Percentiles rank a stretch among this genome's conserved stretches.
Evolutionary conservation across 495 filamentous ascomycete species (phyloP).

Genomic region (Annulohypoxylon moriforme): DNA sequence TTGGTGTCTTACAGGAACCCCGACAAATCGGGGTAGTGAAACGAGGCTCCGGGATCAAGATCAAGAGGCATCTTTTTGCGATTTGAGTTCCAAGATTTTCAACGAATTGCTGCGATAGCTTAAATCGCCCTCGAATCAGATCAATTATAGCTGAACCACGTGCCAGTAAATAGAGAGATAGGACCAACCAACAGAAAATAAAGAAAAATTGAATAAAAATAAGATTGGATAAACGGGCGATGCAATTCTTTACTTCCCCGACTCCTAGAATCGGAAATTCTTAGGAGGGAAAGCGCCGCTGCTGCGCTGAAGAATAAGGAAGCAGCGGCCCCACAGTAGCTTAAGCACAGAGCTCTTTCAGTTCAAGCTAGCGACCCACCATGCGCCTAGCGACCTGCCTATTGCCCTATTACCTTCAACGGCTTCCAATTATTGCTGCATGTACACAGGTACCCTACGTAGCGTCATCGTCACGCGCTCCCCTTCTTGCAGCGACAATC

Average conservation of each 20-base stretch:
- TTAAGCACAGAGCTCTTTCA: conserved; percentile 8
- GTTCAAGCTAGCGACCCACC: conserved; percentile 17
- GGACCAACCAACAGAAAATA: background rate
- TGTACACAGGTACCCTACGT: conserved; percentile 23
- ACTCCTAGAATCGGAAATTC: conserved; percentile 3
- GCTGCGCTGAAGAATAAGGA: background rate
- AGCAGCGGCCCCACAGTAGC: conserved; percentile 22
- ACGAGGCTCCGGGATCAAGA: background rate
- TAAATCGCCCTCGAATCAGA: background rate
- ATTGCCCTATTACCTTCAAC: no score
- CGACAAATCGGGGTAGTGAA: background rate
- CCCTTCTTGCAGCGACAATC: conserved; percentile 30
- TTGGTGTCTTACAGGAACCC: no score
- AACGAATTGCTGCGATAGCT: background rate
- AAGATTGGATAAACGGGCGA: background rate
- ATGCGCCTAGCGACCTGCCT: background rate
- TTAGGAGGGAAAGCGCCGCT: background rate
- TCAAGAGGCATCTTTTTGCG: background rate
- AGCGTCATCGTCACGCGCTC: conserved; percentile 42
- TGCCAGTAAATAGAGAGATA: background rate
- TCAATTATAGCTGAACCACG: background rate
- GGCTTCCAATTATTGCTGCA: background rate
- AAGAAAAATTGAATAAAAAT: background rate
- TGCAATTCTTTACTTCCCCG: background rate
- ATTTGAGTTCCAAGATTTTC: background rate